Percentiles rank a stretch among this genome's conserved stretches.
Evolutionary conservation across 2,329 filamentous ascomycete genomes (phyloP).

Genomic region (Aspergillus brunneoviolaceus): DNA sequence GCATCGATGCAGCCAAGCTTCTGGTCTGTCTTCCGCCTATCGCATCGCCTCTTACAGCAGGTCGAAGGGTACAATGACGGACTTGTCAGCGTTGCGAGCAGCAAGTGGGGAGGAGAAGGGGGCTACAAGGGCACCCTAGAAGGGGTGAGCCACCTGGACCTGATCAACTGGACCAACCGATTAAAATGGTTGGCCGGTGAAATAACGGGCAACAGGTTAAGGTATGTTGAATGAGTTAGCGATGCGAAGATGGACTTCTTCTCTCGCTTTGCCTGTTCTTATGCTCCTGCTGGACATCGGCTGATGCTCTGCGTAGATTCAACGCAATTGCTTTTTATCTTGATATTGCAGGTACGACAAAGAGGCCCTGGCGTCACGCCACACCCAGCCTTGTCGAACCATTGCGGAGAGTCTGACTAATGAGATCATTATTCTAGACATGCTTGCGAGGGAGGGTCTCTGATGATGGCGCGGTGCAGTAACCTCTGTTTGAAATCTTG

Average conservation of each 20-base stretch:
- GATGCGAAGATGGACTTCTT: background rate
- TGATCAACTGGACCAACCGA: conserved; percentile 67
- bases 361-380: conserved; percentile 3
- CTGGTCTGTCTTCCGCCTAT: conserved; percentile 58
- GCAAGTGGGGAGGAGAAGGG: conserved; percentile 56
- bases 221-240: conserved; percentile 32
- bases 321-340: conserved; percentile 65
- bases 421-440: conserved; percentile 45
- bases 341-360: conserved; percentile 59
- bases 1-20: conserved; percentile 56
- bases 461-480: conserved; percentile 30
- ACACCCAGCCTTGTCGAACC: background rate
- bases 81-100: conserved; percentile 60
- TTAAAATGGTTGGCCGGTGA: conserved; percentile 59
- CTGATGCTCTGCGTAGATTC: conserved; percentile 48
- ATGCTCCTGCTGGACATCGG: background rate
- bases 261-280: background rate
- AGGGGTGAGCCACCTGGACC: conserved; percentile 63
- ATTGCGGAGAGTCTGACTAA: background rate
- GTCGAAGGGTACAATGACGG: conserved; percentile 63
- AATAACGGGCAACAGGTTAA: conserved; percentile 56
- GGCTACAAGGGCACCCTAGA: conserved; percentile 62
- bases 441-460: conserved; percentile 67
- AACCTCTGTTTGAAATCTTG: conserved; percentile 15
- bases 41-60: conserved; percentile 54